Evolutionary conservation across 345 rosid species (phyloP), one percentile per base, ranked within the genome.

Genomic region (Barbarea vulgaris): DNA sequence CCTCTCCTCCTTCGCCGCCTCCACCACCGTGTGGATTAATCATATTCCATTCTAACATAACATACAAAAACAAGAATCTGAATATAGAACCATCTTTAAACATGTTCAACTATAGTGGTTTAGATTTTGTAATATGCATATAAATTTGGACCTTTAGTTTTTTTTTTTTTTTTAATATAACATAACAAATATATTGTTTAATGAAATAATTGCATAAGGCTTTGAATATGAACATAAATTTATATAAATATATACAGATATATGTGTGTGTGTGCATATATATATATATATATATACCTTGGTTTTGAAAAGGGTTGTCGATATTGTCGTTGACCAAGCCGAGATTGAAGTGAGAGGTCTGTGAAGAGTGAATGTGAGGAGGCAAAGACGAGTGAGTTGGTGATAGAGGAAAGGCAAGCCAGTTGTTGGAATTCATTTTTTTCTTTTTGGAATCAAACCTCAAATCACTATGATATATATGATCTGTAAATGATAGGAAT

Each of bases 341-440:
- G 36, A 90, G 77, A 79, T 92, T 88, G 72, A 93, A 93, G 25
- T 92, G 98, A 67, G 89, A 88, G 65, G 89, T 48, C 25, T 90
- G 95, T 65, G 93, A 76, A n/a, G 94, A 28, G 56, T 91, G 90
- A 7, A 91, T 80, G 72, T 89, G 93, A 56, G 88, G 66, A 33
- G 86, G 95, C 79, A 91, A 62, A 33, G 97, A 81, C 62, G 97
- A 64, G 72, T 87, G 88, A 39, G 86, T 81, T 8, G 97, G 98
- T 75, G 97, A 93, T 67, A 91, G 90, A 11, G 99, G 98, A 73
- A 95, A 95, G 1, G 97, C 88, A 21, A 95, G 98, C 98, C 99
- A 95, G 87, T 93, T 95, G 86, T 95, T 95, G 66, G 99, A 81
- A 83, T 92, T 95, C 98, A 90, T 90, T 37, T 11, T 14, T 27